These are phyloP conservation scores for Mollisia scopiformis DNA, from an alignment of 2,329 filamentous ascomycete species.

Conservation along the genomic window DNA sequence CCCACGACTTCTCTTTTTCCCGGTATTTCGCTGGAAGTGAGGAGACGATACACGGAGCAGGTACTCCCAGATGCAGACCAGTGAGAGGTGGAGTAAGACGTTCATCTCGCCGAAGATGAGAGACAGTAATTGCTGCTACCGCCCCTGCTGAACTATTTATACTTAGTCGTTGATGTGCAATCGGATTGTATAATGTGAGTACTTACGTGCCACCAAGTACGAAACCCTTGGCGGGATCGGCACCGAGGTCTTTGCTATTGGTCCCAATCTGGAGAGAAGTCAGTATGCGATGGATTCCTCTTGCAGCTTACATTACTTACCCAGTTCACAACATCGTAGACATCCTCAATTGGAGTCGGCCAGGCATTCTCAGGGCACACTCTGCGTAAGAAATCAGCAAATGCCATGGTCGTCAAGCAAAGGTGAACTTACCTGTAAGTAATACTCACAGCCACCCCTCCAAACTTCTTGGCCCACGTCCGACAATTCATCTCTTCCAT, in stretches of 20 bases:
- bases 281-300: not conserved
- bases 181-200: not conserved
- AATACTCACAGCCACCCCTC: slow-evolving; percentile 42
- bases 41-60: not conserved
- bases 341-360: slow-evolving; percentile 44
- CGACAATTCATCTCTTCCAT: slow-evolving; percentile 37
- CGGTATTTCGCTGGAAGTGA: slow-evolving; percentile 10
- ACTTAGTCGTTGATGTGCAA: not conserved
- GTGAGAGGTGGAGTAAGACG: slow-evolving; percentile 45
- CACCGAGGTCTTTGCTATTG: slow-evolving; percentile 16
- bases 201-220: slow-evolving; percentile 45
- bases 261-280: not conserved
- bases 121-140: slow-evolving; percentile 40
- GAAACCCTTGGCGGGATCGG: slow-evolving; percentile 47
- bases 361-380: slow-evolving; percentile 48
- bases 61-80: slow-evolving; percentile 32
- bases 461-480: slow-evolving; percentile 33
- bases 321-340: slow-evolving; percentile 48
- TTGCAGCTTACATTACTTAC: slow-evolving; percentile 13
- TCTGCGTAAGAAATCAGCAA: no score
- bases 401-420: no score
- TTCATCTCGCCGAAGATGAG: slow-evolving; percentile 44
- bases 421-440: slow-evolving; percentile 33
- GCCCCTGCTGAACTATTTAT: slow-evolving; percentile 42
- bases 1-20: not conserved